Base-by-base conservation (phyloP, 129 eudicot genomes). In the Scalesia atractyloides region DNA sequence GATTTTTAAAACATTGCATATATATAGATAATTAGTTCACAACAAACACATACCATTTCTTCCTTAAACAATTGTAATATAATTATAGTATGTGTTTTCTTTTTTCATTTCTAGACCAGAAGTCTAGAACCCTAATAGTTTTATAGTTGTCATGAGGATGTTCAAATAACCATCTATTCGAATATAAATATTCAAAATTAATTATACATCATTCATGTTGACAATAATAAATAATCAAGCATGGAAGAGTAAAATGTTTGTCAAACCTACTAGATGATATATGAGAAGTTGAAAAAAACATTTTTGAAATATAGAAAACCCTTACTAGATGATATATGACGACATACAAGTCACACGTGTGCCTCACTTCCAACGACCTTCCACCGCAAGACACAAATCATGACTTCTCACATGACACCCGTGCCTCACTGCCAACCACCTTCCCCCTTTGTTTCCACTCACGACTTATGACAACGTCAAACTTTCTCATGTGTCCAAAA, bases 251-350 rank as follows among this genome's bases (percentile, higher is more conserved):
- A 0, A 9, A 15, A 30, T 34, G 26, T 69, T 70, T 20, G 53
- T 70, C 75, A 70, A 70, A 54, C 75, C 75, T 54, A 54, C 75
- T 54, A 53, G 53, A 70, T 54, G 75, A 69, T 18, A 62, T 15
- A 47, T 33, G 8, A 19, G 3, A 34, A n/a, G 13, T 37, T 18
- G 4, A 41, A 7, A 39, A 39, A 39, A 39, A 39, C 0, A 9
- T 41, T 39, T 5, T 39, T 5, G 44, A 39, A 39, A 39, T 41
- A 41, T 70, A 48, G 33, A 70, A 70, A 53, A 34, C 4, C 33
- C 62, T 20, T 20, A 67, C 22, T 3, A 24, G 36, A 61, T n/a
- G n/a, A n/a, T n/a, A n/a, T n/a, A n/a, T n/a, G n/a, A n/a, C n/a
- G n/a, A 16, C 65, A 12, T 14, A 19, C 14, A 20, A 18, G 16